A percentile compares a stretch with the other conserved stretches of the same genome.
These are phyloP conservation scores for Cutaneotrichosporon mucoides DNA, from an alignment of 1,284 basidiomycete genomes.

Conservation along the genomic window DNA sequence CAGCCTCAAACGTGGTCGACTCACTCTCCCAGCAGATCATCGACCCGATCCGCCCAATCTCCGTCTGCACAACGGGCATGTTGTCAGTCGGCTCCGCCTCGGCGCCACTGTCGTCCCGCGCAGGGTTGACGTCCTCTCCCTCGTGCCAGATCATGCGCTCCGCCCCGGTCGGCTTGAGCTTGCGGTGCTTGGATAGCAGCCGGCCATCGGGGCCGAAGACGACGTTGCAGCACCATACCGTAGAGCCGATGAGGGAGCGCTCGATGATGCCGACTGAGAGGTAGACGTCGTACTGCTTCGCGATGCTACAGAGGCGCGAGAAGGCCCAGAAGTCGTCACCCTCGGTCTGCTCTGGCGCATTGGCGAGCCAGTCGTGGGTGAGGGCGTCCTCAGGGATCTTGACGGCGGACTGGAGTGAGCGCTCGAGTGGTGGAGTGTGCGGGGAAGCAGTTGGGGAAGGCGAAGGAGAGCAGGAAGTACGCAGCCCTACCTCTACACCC, in stretches of 20 bases:
- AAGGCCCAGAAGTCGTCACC: constrained; percentile 22
- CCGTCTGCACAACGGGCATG: constrained; percentile 50
- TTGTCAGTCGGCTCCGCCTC: constrained; percentile 19
- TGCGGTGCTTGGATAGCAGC: constrained; percentile 64
- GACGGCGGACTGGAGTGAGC: constrained; percentile 16
- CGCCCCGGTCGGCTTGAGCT: constrained; percentile 65
- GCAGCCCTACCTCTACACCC: too few species aligned
- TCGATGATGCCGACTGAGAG: constrained; percentile 68
- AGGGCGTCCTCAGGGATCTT: constrained; percentile 22
- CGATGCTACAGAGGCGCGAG: constrained; percentile 14
- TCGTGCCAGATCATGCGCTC: constrained; percentile 69
- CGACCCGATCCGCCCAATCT: constrained; percentile 53
- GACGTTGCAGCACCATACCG: constrained; percentile 65
- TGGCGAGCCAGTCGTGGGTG: constrained; percentile 18
- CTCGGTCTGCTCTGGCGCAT: neutral
- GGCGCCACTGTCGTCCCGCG: constrained; percentile 26
- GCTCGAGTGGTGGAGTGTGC: too few species aligned
- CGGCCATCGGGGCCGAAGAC: constrained; percentile 60
- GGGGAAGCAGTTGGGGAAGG: too few species aligned
- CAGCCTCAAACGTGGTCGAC: neutral
- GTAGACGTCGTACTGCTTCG: constrained; percentile 28
- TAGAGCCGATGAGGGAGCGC: constrained; percentile 57
- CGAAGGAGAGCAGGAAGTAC: too few species aligned
- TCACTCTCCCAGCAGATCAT: constrained; percentile 68
- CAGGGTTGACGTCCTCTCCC: constrained; percentile 46